Base-by-base conservation (phyloP, 2,329 filamentous ascomycete genomes). In the Nannizziopsis barbatae region DNA sequence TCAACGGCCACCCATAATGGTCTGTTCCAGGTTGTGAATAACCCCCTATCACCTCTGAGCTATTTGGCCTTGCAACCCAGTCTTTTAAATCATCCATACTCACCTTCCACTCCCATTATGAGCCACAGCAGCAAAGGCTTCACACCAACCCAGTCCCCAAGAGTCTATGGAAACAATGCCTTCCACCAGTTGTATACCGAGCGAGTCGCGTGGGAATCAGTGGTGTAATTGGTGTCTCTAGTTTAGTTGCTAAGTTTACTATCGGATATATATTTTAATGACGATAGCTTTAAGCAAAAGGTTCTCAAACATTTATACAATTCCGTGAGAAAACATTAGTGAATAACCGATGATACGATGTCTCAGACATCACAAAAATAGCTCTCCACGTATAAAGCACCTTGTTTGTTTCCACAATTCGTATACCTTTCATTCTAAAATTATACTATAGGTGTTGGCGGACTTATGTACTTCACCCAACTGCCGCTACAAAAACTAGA, bases 31-130 rank as follows among this genome's bases (percentile, higher is more conserved):
- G 20, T 20, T 15, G 22, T 20, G 48, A 30, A 31, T 18, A 46
- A 42, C 31, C 27, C 36, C 40, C 8, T 30, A 27, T 31, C 38
- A 9, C 11, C 43, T 7, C 48, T 56, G 2, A 60, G 62, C 30
- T 55, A 60, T 22, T 58, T 61, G 33, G 39, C 54, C 17, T 64
- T 65, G 41, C 47, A 62, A 44, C 50, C 49, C 38, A 52, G 45
- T 50, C 62, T 35, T 62, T 65, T 18, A 56, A 64, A 14, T 30
- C 39, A 14, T n/a, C 18, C 36, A 35, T 17, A 30, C n/a, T 35
- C 12, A 7, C 27, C 10, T 32, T 32, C 47, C 15, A 38, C 17
- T 18, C 47, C 42, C 12, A 44, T 40, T 31, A 36, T 27, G 35
- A 41, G 20, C 12, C 47, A 41, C 36, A 47, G n/a, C 44, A 47